Percentiles rank a stretch among this genome's conserved stretches.
These are phyloP conservation scores for Jacaranda copaia DNA, from an alignment of 257 asterid species.

Conservation along the genomic window DNA sequence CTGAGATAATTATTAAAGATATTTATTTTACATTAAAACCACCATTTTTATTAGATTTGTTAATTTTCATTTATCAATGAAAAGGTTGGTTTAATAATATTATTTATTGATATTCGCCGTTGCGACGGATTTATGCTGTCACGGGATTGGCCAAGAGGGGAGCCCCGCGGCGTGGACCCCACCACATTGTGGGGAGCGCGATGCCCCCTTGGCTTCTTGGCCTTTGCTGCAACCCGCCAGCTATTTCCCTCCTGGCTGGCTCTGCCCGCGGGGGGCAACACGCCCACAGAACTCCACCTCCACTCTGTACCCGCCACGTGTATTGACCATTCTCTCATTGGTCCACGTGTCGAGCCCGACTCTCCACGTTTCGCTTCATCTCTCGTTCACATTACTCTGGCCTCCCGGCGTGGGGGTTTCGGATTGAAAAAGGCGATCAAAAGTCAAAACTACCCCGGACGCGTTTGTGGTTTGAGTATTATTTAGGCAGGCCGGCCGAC, in stretches of 20 bases:
- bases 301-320: conserved; percentile 24
- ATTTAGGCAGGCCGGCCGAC: not conserved
- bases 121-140: not conserved
- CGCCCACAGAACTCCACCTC: conserved; percentile 14
- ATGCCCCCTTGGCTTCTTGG: not conserved
- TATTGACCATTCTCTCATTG: not conserved
- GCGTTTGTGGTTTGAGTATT: not conserved
- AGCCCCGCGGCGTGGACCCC: conserved; percentile 17
- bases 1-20: too few species aligned
- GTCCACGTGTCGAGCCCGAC: conserved; percentile 12
- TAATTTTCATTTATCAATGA: too few species aligned
- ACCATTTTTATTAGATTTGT: too few species aligned
- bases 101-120: not conserved
- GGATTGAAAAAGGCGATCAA: not conserved
- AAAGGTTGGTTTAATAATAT: too few species aligned
- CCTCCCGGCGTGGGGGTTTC: too few species aligned
- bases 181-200: conserved; percentile 3
- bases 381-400: too few species aligned
- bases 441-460: conserved; percentile 31
- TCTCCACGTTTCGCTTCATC: not conserved
- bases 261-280: conserved; percentile 9
- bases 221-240: conserved; percentile 29
- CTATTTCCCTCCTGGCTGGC: conserved; percentile 40
- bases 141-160: conserved; percentile 1
- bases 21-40: too few species aligned